Base-by-base conservation (phyloP, 495 filamentous ascomycete genomes). In the Hyphodiscus hymeniophilus region DNA sequence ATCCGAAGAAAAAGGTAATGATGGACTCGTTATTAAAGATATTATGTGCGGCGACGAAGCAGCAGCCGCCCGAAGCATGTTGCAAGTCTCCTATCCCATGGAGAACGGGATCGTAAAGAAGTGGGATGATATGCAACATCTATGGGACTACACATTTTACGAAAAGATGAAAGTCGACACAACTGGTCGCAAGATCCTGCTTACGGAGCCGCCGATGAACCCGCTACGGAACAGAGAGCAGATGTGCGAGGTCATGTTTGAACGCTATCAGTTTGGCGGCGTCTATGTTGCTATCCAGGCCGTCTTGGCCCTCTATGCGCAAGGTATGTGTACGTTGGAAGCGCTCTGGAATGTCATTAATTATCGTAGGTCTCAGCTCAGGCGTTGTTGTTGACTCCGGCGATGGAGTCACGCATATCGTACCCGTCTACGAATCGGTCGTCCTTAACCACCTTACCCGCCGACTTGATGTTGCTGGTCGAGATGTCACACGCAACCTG, bases 21-120 rank as follows among this genome's bases (percentile, higher is more conserved):
- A 73, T 60, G 69, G 63, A 56, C 67, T 75, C 53, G 61, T 90
- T 52, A 87, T 99, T 63, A 96, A 96, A 76, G 92, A 99, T 74
- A 96, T 99, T 60, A 99, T 99, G 92, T 95, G 89, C 72, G 92
- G 92, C 56, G 94, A 99, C 71, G 92, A 99, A 70, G 92, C 92
- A 22, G 89, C 92, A 10, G 89, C 87, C 22, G 92, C 91, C 52
- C 80, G 92, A 55, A 91, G 87, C 47, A 94, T 95, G 88, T 79
- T 99, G 43, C 94, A 99, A 62, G 92, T 99, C 58, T 90, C 80
- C 63, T 97, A 97, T 66, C 92, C 92, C 58, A 99, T 99, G 92
- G 94, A 97, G 64, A 97, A 97, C 67, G 92, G 92, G 59, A 95
- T 99, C 55, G 86, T 99, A 45, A 97, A 97, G 77, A 87, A 84